Evolutionary conservation across 2,329 filamentous ascomycete species (phyloP), one percentile per base, ranked within the genome.

Genomic region (Colletotrichum orbiculare): DNA sequence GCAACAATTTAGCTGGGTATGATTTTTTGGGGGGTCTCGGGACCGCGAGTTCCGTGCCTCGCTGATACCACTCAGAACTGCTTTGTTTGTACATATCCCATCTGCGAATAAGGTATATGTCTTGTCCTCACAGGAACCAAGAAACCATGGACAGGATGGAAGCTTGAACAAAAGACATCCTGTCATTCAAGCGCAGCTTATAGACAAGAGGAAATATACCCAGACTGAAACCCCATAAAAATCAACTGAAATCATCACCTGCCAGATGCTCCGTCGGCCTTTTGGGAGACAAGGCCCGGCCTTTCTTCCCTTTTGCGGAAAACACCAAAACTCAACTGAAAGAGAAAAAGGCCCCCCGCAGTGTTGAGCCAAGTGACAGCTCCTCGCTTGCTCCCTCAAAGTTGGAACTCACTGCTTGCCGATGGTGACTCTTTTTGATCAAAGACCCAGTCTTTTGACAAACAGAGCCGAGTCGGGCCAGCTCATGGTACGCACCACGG

Each of bases 31-130:
- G 25, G 25, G 25, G 25, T 4, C 4, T 25, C 25, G 25, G 25
- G 25, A 25, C 43, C 42, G 37, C 47, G 37, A 53, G 52, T 65
- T 46, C 46, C 57, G 11, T 55, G 62, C 50, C 62, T 61, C 58
- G 50, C n/a, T 38, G 50, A 41, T 15, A 39, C 25, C 39, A 46
- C 61, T 38, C 35, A 49, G 35, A 35, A 43, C 45, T 37, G 56
- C 50, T 64, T 60, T 13, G 39, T 64, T 61, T 55, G 50, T 62
- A 62, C 62, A 62, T 65, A 48, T 34, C 58, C 57, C 54, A 55
- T 60, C 13, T 60, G 37, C 58, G 42, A 35, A 10, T 10, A 60
- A 12, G 37, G 13, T 43, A 43, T 17, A 10, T 34, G 33, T 11
- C 45, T 15, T 53, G 39, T 8, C 38, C 34, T 60, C 33, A 39